Base-by-base conservation (phyloP, 2,329 filamentous ascomycete species). In the Aureobasidium subglaciale region DNA sequence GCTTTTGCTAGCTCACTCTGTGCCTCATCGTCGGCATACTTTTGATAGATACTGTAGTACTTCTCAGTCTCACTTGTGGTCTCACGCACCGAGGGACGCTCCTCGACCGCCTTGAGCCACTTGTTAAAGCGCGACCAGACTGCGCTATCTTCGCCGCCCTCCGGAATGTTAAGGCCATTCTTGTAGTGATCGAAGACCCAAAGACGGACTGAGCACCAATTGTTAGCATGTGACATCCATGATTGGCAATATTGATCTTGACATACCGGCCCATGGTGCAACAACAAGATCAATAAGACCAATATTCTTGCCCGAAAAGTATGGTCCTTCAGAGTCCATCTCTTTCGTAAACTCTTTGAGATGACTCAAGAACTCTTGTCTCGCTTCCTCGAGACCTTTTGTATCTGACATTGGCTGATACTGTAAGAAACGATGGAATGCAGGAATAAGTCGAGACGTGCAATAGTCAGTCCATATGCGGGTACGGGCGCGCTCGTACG, bases 111-210 rank as follows among this genome's bases (percentile, higher is more conserved):
- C 55, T 75, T 73, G 27, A 78, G 69, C 85, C 86, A 92, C 52
- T 65, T 74, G 62, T 77, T 73, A 82, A 85, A 91, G 45, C 86
- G 73, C 38, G 63, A 68, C 87, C 86, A 90, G 2, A 78, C 65
- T 32, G 67, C 67, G 52, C 82, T 80, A 34, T 86, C 80, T 7
- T 76, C 72, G 0, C 74, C 77, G 2, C 73, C 75, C 50, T 75
- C 43, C 0, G 77, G 78, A 37, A 83, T 72, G 0, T 75, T 74
- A n/a, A 76, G 59, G 0, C 78, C 79, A 1, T 74, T 76, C 56
- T 91, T 91, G 66, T 86, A 91, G 59, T 88, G 78, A 62, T 91
- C 86, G 61, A 91, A 84, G 5, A 89, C 72, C 74, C 86, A 91
- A 18, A 90, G 65, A 13, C 87, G 75, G 63, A 70, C 59, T 53